Conservation (phyloP, 176 grass and related monocot species). For the Puya raimondii region DNA sequence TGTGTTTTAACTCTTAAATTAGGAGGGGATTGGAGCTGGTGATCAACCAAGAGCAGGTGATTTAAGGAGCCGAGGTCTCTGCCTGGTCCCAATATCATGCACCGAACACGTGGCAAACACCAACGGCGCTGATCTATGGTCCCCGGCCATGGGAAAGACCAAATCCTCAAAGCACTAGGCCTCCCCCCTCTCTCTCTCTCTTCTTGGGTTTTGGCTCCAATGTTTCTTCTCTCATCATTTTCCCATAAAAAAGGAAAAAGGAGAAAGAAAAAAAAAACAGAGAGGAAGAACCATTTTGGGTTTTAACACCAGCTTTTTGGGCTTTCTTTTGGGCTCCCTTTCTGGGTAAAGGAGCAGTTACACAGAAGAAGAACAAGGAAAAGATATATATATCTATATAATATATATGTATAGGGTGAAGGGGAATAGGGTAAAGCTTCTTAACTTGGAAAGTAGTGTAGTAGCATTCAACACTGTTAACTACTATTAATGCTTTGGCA, state of each 20-base stretch:
- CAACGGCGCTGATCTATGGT: conserved; percentile 78
- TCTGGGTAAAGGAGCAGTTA: no score
- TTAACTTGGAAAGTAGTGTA: background rate
- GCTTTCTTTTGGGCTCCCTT: background rate
- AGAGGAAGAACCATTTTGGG: background rate
- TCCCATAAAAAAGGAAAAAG: background rate
- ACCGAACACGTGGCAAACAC: conserved; percentile 50
- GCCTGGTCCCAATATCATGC: conserved; percentile 67
- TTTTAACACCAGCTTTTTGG: background rate
- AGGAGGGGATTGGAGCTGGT: background rate
- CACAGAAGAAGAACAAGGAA: no score
- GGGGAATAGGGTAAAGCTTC: background rate
- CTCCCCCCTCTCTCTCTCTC: background rate
- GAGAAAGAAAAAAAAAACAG: no score
- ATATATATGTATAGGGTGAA: background rate
- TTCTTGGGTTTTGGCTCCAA: background rate
- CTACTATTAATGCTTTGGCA: background rate
- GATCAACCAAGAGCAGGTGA: conserved; percentile 14
- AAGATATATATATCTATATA: background rate
- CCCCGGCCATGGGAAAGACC: conserved; percentile 16
- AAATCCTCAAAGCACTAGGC: conserved; percentile 7
- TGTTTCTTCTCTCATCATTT: background rate
- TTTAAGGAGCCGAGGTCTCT: conserved; percentile 72
- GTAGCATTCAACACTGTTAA: background rate
- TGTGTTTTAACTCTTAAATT: background rate